Evolutionary conservation across 768 basidiomycete genomes (phyloP).

Genomic region (Tephrocybe rancida): DNA sequence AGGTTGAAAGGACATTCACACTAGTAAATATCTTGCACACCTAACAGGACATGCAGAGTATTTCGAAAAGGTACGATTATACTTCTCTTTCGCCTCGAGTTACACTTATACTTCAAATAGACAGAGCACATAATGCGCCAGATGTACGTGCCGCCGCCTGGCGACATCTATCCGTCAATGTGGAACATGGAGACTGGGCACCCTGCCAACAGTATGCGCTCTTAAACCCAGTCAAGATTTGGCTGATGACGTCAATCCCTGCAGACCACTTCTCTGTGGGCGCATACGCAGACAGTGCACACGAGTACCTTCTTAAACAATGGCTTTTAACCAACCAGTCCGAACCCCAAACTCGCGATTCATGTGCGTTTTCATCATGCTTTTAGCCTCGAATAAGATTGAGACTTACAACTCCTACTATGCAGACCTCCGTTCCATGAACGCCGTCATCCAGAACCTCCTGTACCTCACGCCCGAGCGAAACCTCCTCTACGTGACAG

Average conservation of each 20-base stretch:
- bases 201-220: conserved; percentile 44
- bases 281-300: conserved; percentile 63
- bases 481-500: conserved; percentile 59
- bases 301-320: conserved; percentile 73
- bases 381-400: no score
- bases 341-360: conserved; percentile 52
- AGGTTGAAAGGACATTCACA: neutral
- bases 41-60: conserved; percentile 70
- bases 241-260: neutral
- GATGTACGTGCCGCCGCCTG: conserved; percentile 46
- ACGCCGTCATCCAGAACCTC: conserved; percentile 53
- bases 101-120: conserved; percentile 30
- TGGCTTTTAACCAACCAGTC: conserved; percentile 58
- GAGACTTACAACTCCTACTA: conserved; percentile 25
- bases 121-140: conserved; percentile 49
- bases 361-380: conserved; percentile 50
- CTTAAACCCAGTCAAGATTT: neutral
- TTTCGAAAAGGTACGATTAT: conserved; percentile 41
- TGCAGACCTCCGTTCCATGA: conserved; percentile 48
- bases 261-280: conserved; percentile 53
- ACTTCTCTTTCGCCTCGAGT: neutral
- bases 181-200: conserved; percentile 51
- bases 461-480: conserved; percentile 56
- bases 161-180: conserved; percentile 56
- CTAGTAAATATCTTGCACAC: conserved; percentile 77